Conservation (phyloP, 2,329 filamentous ascomycete genomes). For the Aspergillus aculeatus region DNA sequence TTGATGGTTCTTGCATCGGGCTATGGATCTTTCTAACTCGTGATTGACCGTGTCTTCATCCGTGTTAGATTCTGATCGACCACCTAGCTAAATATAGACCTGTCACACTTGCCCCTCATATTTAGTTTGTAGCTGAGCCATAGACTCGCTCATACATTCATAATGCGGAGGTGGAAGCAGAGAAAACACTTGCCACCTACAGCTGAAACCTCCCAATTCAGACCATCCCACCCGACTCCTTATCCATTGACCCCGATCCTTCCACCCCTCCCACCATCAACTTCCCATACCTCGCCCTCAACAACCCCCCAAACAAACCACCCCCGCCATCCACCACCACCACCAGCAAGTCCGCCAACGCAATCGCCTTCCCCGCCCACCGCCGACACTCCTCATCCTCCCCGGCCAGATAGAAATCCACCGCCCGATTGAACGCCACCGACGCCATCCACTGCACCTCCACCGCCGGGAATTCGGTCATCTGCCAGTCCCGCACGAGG, state of each 20-base stretch:
- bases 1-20: neutral
- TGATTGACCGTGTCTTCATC: neutral
- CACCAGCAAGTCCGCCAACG: slow-evolving; percentile 27
- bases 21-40: no score
- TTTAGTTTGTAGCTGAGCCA: no score
- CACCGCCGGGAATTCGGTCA: slow-evolving; percentile 46
- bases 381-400: slow-evolving; percentile 32
- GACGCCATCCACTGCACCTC: slow-evolving; percentile 61
- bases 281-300: slow-evolving; percentile 30
- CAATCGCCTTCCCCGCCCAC: slow-evolving; percentile 40
- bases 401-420: slow-evolving; percentile 50
- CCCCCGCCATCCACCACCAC: slow-evolving; percentile 24
- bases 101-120: no score
- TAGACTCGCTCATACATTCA: no score
- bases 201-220: no score
- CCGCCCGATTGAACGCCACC: slow-evolving; percentile 54
- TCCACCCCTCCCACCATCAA: slow-evolving; percentile 21
- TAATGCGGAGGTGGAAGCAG: no score
- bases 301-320: slow-evolving; percentile 23
- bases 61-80: no score
- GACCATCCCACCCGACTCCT: no score
- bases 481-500: slow-evolving; percentile 15
- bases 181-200: no score
- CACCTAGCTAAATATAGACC: no score
- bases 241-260: neutral